Evolutionary conservation across 129 eudicot species (phyloP).

Genomic region (Chrysanthemum makinoi): DNA sequence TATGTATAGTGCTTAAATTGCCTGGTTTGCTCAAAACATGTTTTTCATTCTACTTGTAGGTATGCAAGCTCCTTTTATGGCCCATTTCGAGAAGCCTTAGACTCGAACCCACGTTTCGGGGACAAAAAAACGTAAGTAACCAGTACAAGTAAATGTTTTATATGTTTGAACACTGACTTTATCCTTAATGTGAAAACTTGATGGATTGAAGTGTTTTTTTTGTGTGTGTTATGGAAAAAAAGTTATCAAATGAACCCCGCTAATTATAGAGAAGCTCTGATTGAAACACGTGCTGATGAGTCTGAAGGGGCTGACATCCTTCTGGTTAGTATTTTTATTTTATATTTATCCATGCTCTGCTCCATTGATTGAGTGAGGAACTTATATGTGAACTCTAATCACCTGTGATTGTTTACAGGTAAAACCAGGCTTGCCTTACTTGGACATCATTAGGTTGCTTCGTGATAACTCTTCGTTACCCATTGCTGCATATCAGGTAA

Average conservation of each 20-base stretch:
- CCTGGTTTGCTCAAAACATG: conserved; percentile 16
- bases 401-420: conserved; percentile 46
- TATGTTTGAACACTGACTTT: not conserved
- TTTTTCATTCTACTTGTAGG: conserved; percentile 42
- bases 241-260: conserved; percentile 99
- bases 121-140: conserved; percentile 91
- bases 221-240: conserved; percentile 17
- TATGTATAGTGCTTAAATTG: not conserved
- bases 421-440: conserved; percentile 93
- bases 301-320: conserved; percentile 99
- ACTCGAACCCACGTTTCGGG: conserved; percentile 98
- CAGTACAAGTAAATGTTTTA: conserved; percentile 10
- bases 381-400: not conserved
- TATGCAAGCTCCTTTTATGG: conserved; percentile 98
- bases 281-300: conserved; percentile 80
- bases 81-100: conserved; percentile 98
- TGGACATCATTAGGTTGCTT: conserved; percentile 83
- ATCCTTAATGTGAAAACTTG: conserved; percentile 3
- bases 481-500: conserved; percentile 97
- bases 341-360: not conserved
- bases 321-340: conserved; percentile 49
- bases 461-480: conserved; percentile 93
- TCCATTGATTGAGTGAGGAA: not conserved
- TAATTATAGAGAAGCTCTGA: conserved; percentile 91
- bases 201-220: conserved; percentile 14